A percentile compares a stretch with the other conserved stretches of the same genome.
These are phyloP conservation scores for Pseudonectria foliicola DNA, from an alignment of 2,329 filamentous ascomycete species.

Conservation along the genomic window DNA sequence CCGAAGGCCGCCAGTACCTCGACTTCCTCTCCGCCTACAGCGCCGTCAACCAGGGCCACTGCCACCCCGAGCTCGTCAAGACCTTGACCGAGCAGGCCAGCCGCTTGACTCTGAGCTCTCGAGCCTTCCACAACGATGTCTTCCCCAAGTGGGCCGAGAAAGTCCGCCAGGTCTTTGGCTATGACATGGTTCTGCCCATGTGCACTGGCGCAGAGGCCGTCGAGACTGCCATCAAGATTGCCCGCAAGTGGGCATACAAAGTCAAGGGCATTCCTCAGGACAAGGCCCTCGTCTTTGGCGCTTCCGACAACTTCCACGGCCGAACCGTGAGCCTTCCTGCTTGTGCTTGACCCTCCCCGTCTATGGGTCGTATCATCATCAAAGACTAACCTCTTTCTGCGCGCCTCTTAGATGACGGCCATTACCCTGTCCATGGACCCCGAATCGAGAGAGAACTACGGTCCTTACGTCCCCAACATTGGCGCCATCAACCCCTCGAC, in stretches of 20 bases:
- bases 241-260: constrained; percentile 97
- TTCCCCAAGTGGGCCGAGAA: constrained; percentile 95
- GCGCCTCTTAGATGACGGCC: constrained; percentile 64
- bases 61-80: constrained; percentile 91
- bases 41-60: constrained; percentile 96
- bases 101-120: constrained; percentile 82
- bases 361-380: not conserved
- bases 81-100: constrained; percentile 83
- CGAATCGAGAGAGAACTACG: constrained; percentile 94
- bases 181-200: constrained; percentile 98
- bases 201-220: constrained; percentile 96
- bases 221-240: constrained; percentile 93
- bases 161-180: constrained; percentile 80
- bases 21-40: constrained; percentile 98
- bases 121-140: constrained; percentile 97
- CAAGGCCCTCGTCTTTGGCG: constrained; percentile 78
- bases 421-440: constrained; percentile 94
- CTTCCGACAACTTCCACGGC: constrained; percentile 91
- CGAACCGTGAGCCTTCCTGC: constrained; percentile 61
- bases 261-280: constrained; percentile 81
- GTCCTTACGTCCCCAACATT: constrained; percentile 86
- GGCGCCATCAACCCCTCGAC: constrained; percentile 72
- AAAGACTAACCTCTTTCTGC: constrained; percentile 1
- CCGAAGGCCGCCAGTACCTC: constrained; percentile 89
- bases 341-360: not conserved